A percentile compares a stretch with the other conserved stretches of the same genome.
Evolutionary conservation across 2,329 filamentous ascomycete species (phyloP).

Genomic region (Botrytis squamosa): DNA sequence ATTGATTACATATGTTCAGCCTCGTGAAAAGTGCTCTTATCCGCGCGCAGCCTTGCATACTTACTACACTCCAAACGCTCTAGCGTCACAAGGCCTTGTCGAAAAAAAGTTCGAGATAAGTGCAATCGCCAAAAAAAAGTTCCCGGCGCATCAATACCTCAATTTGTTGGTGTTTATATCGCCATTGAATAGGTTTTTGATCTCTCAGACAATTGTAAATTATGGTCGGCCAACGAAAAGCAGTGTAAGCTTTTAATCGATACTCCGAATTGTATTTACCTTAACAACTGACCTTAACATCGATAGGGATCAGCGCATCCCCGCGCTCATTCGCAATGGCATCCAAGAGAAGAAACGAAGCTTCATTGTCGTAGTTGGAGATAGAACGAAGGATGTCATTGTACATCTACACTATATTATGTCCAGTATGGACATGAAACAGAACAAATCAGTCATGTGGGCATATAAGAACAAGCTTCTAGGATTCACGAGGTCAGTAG

Average conservation of each 20-base stretch:
- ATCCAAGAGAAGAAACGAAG: slow-evolving; percentile 94
- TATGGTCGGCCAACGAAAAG: slow-evolving; percentile 35
- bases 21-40: background rate
- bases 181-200: slow-evolving; percentile 27
- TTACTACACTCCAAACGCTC: background rate
- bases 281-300: background rate
- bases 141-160: slow-evolving; percentile 18
- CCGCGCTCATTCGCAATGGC: slow-evolving; percentile 86
- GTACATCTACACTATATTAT: slow-evolving; percentile 94
- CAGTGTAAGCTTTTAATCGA: slow-evolving; percentile 31
- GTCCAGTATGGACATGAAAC: slow-evolving; percentile 82
- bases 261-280: slow-evolving; percentile 21
- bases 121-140: slow-evolving; percentile 23
- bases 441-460: slow-evolving; percentile 96
- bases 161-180: slow-evolving; percentile 26
- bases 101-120: slow-evolving; percentile 23
- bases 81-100: slow-evolving; percentile 5
- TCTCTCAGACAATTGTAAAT: slow-evolving; percentile 2
- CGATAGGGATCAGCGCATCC: slow-evolving; percentile 80
- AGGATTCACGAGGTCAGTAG: slow-evolving; percentile 72
- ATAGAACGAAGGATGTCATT: slow-evolving; percentile 93
- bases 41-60: slow-evolving; percentile 13
- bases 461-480: slow-evolving; percentile 98
- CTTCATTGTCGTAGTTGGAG: slow-evolving; percentile 96
- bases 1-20: background rate